Evolutionary conservation across 352 stramenopile species (phyloP), one percentile per base, ranked within the genome.

Genomic region (Pythium biforme): DNA sequence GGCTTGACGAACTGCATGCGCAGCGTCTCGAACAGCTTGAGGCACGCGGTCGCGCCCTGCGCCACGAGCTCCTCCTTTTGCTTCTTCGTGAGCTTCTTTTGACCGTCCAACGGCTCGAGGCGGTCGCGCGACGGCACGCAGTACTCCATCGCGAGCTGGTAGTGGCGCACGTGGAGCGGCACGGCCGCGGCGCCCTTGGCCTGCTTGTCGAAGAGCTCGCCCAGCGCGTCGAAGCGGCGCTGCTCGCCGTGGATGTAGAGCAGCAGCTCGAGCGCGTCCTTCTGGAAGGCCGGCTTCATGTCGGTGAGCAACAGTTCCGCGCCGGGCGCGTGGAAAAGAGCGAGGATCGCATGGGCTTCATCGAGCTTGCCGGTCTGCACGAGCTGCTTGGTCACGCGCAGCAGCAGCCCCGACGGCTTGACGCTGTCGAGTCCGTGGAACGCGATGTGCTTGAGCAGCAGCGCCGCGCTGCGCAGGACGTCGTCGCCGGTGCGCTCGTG

Each of bases 1-100:
- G 86, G 86, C 22, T 87, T 83, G 56, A 94, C 72, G 57, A 92
- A 92, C 27, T 87, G 75, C 31, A 81, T 79, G 25, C 82, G 81
- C 34, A 94, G 72, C 53, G 75, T 64, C 69, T 93, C 81, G 39
- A 93, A 94, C 50, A 94, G 64, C 64, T 83, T 79, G 53, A 94
- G 67, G 49, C 73, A 81, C 37, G 81, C 59, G 17, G 77, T 65
- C 8, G 81, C 66, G 9, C 77, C 81, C 6, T 63, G 51, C 8
- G 53, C 37, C 20, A 64, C 66, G 0, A 74, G 64, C 23, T 50
- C 54, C 2, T 60, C 59, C 10, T 37, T 37, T 22, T 63, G 40
- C 46, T 70, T 64, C 40, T 66, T 59, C 27, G 55, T 64, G 26
- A 37, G 27, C 43, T 62, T 47, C 40, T 60, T 59, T 11, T 69